Evolutionary conservation across 208 protist species (phyloP), one percentile per base, ranked within the genome.

Genomic region (Balamuthia mandrillaris): DNA sequence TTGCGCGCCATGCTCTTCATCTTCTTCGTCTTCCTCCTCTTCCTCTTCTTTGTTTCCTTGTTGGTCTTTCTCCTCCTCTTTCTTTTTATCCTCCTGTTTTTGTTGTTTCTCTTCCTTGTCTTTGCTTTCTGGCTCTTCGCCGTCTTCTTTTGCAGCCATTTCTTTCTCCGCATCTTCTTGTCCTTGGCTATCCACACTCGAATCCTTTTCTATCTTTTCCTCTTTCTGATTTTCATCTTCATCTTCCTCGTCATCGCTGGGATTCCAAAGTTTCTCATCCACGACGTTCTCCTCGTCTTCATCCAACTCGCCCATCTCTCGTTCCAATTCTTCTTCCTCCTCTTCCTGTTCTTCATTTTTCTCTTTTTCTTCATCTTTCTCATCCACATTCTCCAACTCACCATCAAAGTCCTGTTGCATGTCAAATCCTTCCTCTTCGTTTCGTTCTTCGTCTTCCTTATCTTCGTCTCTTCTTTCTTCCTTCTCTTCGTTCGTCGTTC

Each of bases 321-420:
- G 51, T 9, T 95, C 92, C n/a, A 90, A 47, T 65, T 94, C 88
- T 18, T 91, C 78, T 49, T 89, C 54, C 86, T 85, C 74, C 56
- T 91, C 87, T 37, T 94, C 87, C 31, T 91, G 70, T 37, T 91
- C 58, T 49, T 93, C 88, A 54, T 92, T 87, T 2, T 89, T 47
- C 18, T 94, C 88, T 21, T 95, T 58, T 0, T 90, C 75, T 1
- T 95, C 88, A 1, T 93, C 84, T 27, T 89, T 54, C 18, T 94
- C 81, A 44, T 45, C 31, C 33, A 86, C 54, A 31, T 96, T 93
- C 1, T 93, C 54, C 6, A 95, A 33, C 42, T 94, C 88, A 18
- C 92, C 94, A 29, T 96, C 94, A 82, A 96, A 96, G 45, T 96
- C 95, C 41, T 83, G 75, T 27, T 83, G 52, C 75, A 83, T 85